A percentile compares a stretch with the other conserved stretches of the same genome.
phyloP scores from a whole-genome alignment of 768 basidiomycete species.

The Auriculariales sp. region DNA sequence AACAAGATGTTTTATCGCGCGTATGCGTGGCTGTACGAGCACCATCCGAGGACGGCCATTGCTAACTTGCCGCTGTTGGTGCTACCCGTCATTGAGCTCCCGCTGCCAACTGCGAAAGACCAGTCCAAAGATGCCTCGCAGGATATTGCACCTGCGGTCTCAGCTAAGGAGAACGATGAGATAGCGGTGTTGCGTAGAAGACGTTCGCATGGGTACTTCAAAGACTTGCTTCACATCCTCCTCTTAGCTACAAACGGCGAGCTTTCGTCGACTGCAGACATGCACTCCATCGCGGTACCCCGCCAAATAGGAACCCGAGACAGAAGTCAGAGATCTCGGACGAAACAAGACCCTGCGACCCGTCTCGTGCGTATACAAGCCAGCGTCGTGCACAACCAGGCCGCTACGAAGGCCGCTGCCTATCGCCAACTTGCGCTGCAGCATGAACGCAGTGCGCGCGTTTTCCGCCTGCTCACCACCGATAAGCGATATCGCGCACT shows the following conservation, averaged over 20 bases:
- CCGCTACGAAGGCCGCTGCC: conserved; percentile 4
- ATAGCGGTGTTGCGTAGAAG: conserved; percentile 8
- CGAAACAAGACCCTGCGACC: conserved; percentile 6
- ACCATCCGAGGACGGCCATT: conserved; percentile 59
- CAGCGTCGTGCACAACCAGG: neutral
- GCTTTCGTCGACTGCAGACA: conserved; percentile 14
- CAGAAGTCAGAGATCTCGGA: neutral
- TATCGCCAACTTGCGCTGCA: conserved; percentile 8
- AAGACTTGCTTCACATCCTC: conserved; percentile 58
- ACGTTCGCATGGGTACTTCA: conserved; percentile 64
- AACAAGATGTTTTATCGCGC: conserved; percentile 43
- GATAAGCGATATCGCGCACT: conserved; percentile 44
- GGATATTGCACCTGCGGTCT: conserved; percentile 1
- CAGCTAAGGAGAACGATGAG: conserved; percentile 10
- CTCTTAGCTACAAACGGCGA: conserved; percentile 41
- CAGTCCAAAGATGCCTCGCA: conserved; percentile 4
- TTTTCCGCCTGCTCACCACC: conserved; percentile 8
- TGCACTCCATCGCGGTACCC: conserved; percentile 11
- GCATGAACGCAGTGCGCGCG: neutral
- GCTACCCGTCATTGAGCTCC: conserved; percentile 31
- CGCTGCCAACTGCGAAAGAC: conserved; percentile 12
- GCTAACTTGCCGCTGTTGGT: conserved; percentile 40
- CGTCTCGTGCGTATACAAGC: neutral
- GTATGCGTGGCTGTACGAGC: conserved; percentile 53
- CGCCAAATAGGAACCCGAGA: conserved; percentile 10